phyloP scores from a whole-genome alignment of 2,329 filamentous ascomycete genomes.

The Cladosporium sp. region DNA sequence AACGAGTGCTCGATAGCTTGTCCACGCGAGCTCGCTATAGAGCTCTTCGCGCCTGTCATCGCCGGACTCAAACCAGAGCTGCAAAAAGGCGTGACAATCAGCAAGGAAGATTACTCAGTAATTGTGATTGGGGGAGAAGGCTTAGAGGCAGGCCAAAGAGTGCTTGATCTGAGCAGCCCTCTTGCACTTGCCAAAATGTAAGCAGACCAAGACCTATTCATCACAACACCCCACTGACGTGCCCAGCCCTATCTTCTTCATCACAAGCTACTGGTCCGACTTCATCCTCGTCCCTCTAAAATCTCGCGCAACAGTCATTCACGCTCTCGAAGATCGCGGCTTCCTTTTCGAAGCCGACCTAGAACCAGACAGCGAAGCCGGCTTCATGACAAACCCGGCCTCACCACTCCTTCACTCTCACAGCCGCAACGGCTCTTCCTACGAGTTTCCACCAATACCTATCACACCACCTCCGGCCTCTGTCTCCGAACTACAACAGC shows the following conservation, averaged over 20 bases:
- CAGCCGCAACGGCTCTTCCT: slow-evolving; percentile 44
- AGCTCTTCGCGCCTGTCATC: slow-evolving; percentile 74
- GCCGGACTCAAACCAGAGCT: slow-evolving; percentile 57
- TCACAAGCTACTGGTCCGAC: slow-evolving; percentile 96
- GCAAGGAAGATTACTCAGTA: slow-evolving; percentile 79
- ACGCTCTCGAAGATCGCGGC: slow-evolving; percentile 74
- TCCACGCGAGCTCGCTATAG: slow-evolving; percentile 70
- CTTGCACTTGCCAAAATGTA: slow-evolving; percentile 86
- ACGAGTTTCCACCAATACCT: slow-evolving; percentile 52
- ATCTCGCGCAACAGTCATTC: slow-evolving; percentile 71
- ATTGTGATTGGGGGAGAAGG: slow-evolving; percentile 89
- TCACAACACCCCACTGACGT: neutral
- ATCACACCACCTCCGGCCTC: slow-evolving; percentile 76
- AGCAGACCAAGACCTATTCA: slow-evolving; percentile 33
- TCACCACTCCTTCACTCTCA: slow-evolving; percentile 60
- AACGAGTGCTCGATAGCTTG: slow-evolving; percentile 93
- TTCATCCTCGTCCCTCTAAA: slow-evolving; percentile 88
- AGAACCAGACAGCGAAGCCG: slow-evolving; percentile 42
- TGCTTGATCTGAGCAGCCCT: slow-evolving; percentile 87
- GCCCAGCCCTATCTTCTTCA: slow-evolving; percentile 85
- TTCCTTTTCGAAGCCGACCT: slow-evolving; percentile 75
- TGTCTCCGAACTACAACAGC: slow-evolving; percentile 74
- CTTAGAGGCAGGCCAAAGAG: slow-evolving; percentile 85
- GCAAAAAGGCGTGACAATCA: slow-evolving; percentile 65
- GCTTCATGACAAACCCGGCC: slow-evolving; percentile 48